Conservation (phyloP, 2,329 filamentous ascomycete genomes). For the Elsinoe arachidis region DNA sequence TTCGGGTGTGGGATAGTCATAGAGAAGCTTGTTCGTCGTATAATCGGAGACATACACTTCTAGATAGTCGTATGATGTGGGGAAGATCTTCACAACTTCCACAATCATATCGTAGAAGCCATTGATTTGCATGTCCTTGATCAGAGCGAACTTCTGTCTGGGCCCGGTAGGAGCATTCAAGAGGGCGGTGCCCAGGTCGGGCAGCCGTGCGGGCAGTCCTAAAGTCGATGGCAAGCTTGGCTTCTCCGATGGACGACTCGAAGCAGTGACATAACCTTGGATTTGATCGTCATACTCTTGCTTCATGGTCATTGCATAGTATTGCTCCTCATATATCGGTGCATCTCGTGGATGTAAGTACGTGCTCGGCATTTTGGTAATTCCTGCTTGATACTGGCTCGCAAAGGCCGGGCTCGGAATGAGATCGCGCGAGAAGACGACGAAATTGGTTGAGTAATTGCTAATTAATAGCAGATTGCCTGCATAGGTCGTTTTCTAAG, state of each 20-base stretch:
- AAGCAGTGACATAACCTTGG: neutral
- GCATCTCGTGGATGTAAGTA: neutral
- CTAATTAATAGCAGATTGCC: neutral
- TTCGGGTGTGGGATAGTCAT: conserved; percentile 40
- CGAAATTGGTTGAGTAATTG: neutral
- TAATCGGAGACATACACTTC: conserved; percentile 76
- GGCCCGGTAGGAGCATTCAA: neutral
- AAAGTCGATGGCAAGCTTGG: conserved; percentile 11
- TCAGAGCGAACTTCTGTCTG: conserved; percentile 52
- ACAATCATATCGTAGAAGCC: conserved; percentile 62
- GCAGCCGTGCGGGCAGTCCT: too few relatives aligned
- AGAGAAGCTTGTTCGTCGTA: conserved; percentile 60
- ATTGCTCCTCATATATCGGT: conserved; percentile 16
- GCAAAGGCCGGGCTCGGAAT: conserved; percentile 9
- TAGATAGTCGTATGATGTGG: conserved; percentile 32
- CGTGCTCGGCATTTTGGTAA: conserved; percentile 1
- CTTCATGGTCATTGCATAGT: conserved; percentile 18
- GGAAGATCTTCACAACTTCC: conserved; percentile 56
- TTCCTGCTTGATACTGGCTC: conserved; percentile 1
- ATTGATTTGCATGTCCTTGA: conserved; percentile 52
- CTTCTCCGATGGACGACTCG: neutral
- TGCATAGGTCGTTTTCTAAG: neutral
- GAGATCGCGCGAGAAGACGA: neutral
- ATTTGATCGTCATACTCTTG: neutral
- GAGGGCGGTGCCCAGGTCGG: neutral